Conservation (phyloP, 2,329 filamentous ascomycete genomes). For the Emergomyces pasteurianus region DNA sequence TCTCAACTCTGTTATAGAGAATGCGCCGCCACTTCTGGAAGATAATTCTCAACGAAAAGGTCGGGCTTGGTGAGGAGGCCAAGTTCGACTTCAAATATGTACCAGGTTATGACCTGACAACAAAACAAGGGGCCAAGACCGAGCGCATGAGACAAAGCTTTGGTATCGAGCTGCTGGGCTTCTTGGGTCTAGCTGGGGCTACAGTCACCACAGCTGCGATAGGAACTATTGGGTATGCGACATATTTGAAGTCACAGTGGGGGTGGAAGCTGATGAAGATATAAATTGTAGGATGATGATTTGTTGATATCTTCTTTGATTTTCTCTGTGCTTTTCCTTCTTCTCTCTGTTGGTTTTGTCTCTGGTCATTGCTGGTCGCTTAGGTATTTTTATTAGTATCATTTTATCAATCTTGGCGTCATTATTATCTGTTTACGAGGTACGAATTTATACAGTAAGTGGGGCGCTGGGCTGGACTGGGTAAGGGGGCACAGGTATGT, state of each 20-base stretch:
- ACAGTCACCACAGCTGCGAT: background rate
- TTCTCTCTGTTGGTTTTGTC: background rate
- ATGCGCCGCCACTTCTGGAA: slow-evolving; percentile 45
- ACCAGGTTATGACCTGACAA: slow-evolving; percentile 36
- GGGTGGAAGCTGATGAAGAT: background rate
- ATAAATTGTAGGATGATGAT: background rate
- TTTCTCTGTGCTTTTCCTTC: background rate
- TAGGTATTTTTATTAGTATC: background rate
- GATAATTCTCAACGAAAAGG: slow-evolving; percentile 51
- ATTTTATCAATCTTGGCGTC: background rate
- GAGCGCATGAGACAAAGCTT: background rate
- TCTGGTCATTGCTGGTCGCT: background rate
- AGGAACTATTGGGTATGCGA: background rate
- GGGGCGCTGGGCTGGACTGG: too few relatives aligned
- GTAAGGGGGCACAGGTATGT: too few relatives aligned
- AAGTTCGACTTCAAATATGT: slow-evolving; percentile 62
- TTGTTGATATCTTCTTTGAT: background rate
- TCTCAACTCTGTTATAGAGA: slow-evolving; percentile 13
- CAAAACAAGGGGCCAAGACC: background rate
- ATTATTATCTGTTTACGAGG: background rate
- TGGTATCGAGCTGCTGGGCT: background rate
- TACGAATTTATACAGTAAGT: too few relatives aligned
- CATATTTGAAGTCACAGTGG: background rate
- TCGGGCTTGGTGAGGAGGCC: slow-evolving; percentile 50
- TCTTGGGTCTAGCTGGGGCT: slow-evolving; percentile 1